Conservation (phyloP, 2,329 filamentous ascomycete species). For the Byssothecium circinans region DNA sequence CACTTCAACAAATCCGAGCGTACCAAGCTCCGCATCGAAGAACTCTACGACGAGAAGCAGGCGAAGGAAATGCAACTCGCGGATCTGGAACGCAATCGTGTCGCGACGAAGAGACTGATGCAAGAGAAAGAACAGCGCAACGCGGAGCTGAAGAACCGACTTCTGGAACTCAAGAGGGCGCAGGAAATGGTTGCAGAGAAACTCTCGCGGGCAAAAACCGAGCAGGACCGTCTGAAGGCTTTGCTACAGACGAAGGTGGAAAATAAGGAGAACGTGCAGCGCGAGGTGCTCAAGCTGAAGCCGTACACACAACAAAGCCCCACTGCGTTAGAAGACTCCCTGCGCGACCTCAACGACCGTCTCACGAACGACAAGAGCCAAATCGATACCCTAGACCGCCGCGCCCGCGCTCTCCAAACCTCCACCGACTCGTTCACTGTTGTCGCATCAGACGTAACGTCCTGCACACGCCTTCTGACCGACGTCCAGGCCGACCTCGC, state of each 20-base stretch:
- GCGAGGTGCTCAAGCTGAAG: conserved; percentile 85
- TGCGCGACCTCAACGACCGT: conserved; percentile 79
- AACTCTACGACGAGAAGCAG: conserved; percentile 81
- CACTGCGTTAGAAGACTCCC: conserved; percentile 74
- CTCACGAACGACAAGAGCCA: conserved; percentile 77
- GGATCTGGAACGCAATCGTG: conserved; percentile 78
- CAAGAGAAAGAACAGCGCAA: conserved; percentile 84
- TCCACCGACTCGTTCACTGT: conserved; percentile 87
- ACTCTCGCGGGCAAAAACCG: conserved; percentile 78
- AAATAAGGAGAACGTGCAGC: conserved; percentile 69
- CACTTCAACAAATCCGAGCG: conserved; percentile 90
- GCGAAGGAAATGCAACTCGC: conserved; percentile 78
- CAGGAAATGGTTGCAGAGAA: conserved; percentile 83
- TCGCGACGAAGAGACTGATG: conserved; percentile 77
- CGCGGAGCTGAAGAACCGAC: conserved; percentile 78
- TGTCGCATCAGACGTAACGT: conserved; percentile 80
- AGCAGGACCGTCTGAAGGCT: conserved; percentile 74
- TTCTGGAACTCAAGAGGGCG: conserved; percentile 77
- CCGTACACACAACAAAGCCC: conserved; percentile 93
- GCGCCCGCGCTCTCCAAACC: conserved; percentile 87
- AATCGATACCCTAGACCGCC: conserved; percentile 83
- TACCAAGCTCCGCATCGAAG: conserved; percentile 85
- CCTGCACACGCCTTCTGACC: conserved; percentile 85
- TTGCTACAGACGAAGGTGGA: conserved; percentile 72
- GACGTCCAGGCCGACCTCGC: conserved; percentile 82